Evolutionary conservation across 257 asterid species (phyloP), one percentile per base, ranked within the genome.

Genomic region (Phtheirospermum japonicum): DNA sequence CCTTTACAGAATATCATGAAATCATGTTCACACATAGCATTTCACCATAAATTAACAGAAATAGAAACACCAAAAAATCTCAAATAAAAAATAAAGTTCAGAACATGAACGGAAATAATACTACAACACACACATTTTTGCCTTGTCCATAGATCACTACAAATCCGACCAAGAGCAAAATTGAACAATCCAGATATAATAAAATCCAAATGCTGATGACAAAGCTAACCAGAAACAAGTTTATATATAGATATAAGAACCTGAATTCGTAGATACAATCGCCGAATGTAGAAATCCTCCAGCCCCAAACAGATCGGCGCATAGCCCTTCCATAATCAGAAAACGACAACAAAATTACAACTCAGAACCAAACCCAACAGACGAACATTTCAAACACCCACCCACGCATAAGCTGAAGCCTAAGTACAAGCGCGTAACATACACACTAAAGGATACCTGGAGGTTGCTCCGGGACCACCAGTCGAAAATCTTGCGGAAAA

Each of bases 241-340:
- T 12, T 12, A 8, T 34, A 32, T n/a, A n/a, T n/a, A n/a, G n/a
- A n/a, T n/a, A 14, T 4, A 40, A 4, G 57, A 65, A 92, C 97
- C 99, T 89, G 99, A 77, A 89, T 82, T 34, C 97, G 83, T 58
- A 76, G 82, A 81, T 89, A 89, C 81, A 93, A 72, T 55, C 99
- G 77, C 48, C 99, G 94, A 68, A 77, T 73, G 60, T 93, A 93
- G 88, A 89, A 89, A 81, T 93, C 99, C 84, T 93, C 99, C 71
- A 89, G 86, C 52, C 99, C 99, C 82, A 93, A 78, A 75, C 95
- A 89, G 88, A 89, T 93, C 81, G 99, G 97, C 59, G 99, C 97
- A 67, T 89, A 93, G 50, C 99, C 99, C 96, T 93, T 71, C 45
- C 75, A 67, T 26, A 31, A 48, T 42, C 49, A 69, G n/a, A 72